Percentiles rank a stretch among this genome's conserved stretches.
These are phyloP conservation scores for Barnettozyma pratensis DNA, from an alignment of 805 yeast species.

Conservation along the genomic window DNA sequence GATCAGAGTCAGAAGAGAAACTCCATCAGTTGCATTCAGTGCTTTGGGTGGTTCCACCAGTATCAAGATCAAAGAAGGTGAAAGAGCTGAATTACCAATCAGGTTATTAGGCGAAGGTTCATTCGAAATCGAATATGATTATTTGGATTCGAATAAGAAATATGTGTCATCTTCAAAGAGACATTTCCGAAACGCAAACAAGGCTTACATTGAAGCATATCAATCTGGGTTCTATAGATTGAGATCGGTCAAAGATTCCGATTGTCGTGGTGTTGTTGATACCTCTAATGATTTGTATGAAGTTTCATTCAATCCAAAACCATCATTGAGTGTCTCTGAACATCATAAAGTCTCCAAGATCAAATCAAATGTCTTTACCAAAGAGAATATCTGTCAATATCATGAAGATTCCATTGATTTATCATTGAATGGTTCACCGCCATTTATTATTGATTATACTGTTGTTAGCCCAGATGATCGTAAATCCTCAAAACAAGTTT, in stretches of 20 bases:
- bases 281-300: conserved; percentile 28
- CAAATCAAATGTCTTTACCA: conserved; percentile 25
- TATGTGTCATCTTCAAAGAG: conserved; percentile 20
- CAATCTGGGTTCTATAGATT: conserved; percentile 46
- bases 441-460: conserved; percentile 68
- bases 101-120: conserved; percentile 55
- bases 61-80: conserved; percentile 56
- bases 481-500: conserved; percentile 32
- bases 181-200: conserved; percentile 19
- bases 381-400: conserved; percentile 42
- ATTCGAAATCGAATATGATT: conserved; percentile 34
- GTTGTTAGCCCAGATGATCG: conserved; percentile 53
- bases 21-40: conserved; percentile 54
- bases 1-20: conserved; percentile 63
- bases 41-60: conserved; percentile 31
- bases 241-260: conserved; percentile 41
- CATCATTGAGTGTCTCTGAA: conserved; percentile 35
- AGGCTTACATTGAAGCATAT: conserved; percentile 31
- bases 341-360: conserved; percentile 24
- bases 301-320: conserved; percentile 41
- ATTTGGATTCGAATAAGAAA: conserved; percentile 26
- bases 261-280: conserved; percentile 46
- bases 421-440: conserved; percentile 51
- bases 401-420: conserved; percentile 46
- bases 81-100: conserved; percentile 52